A percentile compares a stretch with the other conserved stretches of the same genome.
phyloP scores from a whole-genome alignment of 352 stramenopile genomes.

The Globisporangium cystogenes region DNA sequence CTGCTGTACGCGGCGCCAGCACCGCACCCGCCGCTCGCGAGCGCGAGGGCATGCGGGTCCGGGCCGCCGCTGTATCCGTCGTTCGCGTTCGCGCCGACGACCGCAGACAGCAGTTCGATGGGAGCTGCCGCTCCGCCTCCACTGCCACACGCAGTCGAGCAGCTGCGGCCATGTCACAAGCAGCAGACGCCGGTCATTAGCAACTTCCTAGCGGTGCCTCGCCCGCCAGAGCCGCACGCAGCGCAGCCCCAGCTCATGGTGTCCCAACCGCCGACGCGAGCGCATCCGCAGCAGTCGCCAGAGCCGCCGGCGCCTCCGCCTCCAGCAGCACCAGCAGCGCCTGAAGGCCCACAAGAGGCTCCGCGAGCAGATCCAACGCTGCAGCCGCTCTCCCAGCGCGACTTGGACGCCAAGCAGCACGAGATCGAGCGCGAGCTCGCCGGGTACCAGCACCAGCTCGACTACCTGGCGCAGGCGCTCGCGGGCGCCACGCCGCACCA shows the following conservation, averaged over 20 bases:
- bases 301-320: not conserved
- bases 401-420: slow-evolving; percentile 25
- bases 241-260: too few species aligned
- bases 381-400: slow-evolving; percentile 14
- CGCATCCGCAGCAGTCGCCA: too few species aligned
- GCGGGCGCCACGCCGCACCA: slow-evolving; percentile 65
- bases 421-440: slow-evolving; percentile 36
- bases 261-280: too few species aligned
- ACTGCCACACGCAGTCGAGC: too few species aligned
- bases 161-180: not conserved
- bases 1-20: not conserved
- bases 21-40: not conserved
- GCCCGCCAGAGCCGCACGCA: too few species aligned
- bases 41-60: not conserved
- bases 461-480: slow-evolving; percentile 60
- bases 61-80: slow-evolving; percentile 19
- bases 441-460: slow-evolving; percentile 35
- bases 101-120: not conserved
- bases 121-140: not conserved
- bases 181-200: not conserved
- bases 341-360: not conserved
- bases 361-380: not conserved
- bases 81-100: slow-evolving; percentile 15
- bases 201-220: too few species aligned
- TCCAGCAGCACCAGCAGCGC: too few species aligned